Percentiles rank a stretch among this genome's conserved stretches.
phyloP scores from a whole-genome alignment of 2,329 filamentous ascomycete genomes.

The Fonsecaea erecta region DNA sequence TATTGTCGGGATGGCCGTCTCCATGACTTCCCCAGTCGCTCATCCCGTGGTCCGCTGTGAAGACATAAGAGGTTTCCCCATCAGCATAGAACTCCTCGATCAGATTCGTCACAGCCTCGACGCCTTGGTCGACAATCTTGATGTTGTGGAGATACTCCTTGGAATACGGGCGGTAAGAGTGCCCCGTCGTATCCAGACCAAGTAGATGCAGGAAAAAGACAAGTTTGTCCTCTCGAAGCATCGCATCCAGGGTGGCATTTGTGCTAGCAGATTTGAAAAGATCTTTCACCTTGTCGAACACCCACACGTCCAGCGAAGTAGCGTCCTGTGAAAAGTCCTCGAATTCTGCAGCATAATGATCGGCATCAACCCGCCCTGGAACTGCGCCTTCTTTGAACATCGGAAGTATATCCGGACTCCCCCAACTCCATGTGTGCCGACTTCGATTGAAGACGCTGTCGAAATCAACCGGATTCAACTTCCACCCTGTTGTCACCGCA shows the following conservation, averaged over 20 bases:
- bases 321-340: slow-evolving; percentile 91
- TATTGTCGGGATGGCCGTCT: slow-evolving; percentile 96
- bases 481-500: slow-evolving; percentile 96
- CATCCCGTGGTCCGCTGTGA: slow-evolving; percentile 98
- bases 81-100: slow-evolving; percentile 87
- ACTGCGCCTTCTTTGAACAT: slow-evolving; percentile 97
- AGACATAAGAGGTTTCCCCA: slow-evolving; percentile 88
- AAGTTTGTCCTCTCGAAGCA: slow-evolving; percentile 78
- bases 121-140: slow-evolving; percentile 88
- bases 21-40: slow-evolving; percentile 99
- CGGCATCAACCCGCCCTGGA: slow-evolving; percentile 83
- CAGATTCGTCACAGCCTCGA: slow-evolving; percentile 78
- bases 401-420: slow-evolving; percentile 92
- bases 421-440: slow-evolving; percentile 98
- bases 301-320: slow-evolving; percentile 83
- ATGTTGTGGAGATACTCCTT: slow-evolving; percentile 95
- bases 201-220: slow-evolving; percentile 96
- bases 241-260: slow-evolving; percentile 74
- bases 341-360: slow-evolving; percentile 78
- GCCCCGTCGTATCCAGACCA: slow-evolving; percentile 88
- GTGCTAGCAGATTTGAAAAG: slow-evolving; percentile 79
- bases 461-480: slow-evolving; percentile 96
- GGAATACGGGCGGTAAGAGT: slow-evolving; percentile 86
- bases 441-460: slow-evolving; percentile 98
- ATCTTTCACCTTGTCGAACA: slow-evolving; percentile 90